Evolutionary conservation across 306 rosid species (phyloP).

Genomic region (Arachis hypogaea): DNA sequence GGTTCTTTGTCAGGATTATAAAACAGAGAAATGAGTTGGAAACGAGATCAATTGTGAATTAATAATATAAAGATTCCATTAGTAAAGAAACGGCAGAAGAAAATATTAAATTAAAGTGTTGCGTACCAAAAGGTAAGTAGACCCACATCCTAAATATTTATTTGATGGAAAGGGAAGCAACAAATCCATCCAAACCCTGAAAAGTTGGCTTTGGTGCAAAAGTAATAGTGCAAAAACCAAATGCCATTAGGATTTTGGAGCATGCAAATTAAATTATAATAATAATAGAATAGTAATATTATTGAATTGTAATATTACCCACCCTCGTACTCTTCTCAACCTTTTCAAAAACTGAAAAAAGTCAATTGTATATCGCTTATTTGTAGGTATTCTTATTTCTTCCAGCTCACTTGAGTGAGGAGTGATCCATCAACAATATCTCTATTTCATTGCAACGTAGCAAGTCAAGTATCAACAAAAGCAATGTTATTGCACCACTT

Average conservation of each 20-base stretch:
- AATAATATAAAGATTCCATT: conserved; percentile 50
- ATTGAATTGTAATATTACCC: not conserved
- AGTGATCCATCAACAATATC: not conserved
- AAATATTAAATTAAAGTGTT: conserved; percentile 32
- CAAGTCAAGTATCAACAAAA: not conserved
- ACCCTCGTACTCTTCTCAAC: conserved; percentile 8
- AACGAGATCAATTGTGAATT: conserved; percentile 49
- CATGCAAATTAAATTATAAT: conserved; percentile 44
- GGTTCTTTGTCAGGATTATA: conserved; percentile 57
- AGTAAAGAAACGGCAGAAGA: conserved; percentile 45
- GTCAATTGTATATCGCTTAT: conserved; percentile 28
- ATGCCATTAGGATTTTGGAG: conserved; percentile 37
- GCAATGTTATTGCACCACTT: no score
- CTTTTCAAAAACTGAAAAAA: conserved; percentile 30
- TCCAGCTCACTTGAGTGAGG: conserved; percentile 29
- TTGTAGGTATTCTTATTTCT: conserved; percentile 29
- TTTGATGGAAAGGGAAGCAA: conserved; percentile 39
- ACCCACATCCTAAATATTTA: conserved; percentile 40
- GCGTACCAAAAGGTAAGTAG: conserved; percentile 44
- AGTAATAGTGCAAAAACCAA: conserved; percentile 38
- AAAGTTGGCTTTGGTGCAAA: conserved; percentile 60
- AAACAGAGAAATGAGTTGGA: conserved; percentile 48
- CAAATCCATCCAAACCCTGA: conserved; percentile 54
- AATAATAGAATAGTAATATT: not conserved
- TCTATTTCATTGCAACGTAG: conserved; percentile 42